phyloP scores from a whole-genome alignment of 164 flowering plant genomes.

The Platanus orientalis region DNA sequence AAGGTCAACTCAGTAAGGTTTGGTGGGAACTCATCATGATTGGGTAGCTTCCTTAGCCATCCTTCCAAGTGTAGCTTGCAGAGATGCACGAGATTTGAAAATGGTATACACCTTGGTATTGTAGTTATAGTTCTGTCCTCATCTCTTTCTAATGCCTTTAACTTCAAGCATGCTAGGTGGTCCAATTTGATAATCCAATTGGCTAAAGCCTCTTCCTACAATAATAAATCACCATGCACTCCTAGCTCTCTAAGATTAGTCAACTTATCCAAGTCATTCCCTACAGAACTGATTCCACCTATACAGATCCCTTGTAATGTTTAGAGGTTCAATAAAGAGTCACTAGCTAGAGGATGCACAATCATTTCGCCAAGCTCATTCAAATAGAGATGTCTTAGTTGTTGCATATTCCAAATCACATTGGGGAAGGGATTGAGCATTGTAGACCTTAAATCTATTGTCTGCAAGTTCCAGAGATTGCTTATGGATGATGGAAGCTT shows the following conservation, averaged over 20 bases:
- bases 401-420: constrained; percentile 11
- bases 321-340: background rate
- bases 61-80: background rate
- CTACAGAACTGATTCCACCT: background rate
- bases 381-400: constrained; percentile 14
- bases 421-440: background rate
- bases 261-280: background rate
- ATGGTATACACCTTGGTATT: background rate
- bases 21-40: background rate
- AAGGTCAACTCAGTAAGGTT: background rate
- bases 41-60: background rate
- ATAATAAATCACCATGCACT: background rate
- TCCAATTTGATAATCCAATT: background rate
- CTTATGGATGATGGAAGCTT: constrained; percentile 14
- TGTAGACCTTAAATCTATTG: background rate
- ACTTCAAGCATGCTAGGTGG: background rate
- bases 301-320: background rate
- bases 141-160: background rate
- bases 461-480: constrained; percentile 14
- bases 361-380: background rate
- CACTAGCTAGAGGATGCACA: background rate
- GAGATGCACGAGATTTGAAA: background rate
- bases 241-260: background rate
- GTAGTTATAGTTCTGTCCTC: background rate
- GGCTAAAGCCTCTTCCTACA: background rate